Conservation (phyloP, 2,329 filamentous ascomycete genomes). For the Aspergillus bombycis region DNA sequence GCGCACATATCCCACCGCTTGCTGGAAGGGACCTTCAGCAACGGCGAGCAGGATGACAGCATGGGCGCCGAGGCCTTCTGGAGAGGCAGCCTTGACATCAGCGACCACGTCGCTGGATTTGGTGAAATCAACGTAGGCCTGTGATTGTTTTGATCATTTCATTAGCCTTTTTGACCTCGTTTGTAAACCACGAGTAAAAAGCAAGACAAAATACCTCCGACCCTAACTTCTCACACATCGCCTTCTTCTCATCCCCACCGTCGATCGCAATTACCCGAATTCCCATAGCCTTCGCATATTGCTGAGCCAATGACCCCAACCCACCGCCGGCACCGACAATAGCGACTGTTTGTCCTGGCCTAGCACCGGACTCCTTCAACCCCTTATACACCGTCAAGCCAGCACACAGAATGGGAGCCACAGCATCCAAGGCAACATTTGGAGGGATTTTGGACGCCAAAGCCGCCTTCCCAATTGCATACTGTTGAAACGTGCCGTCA, state of each 20-base stretch:
- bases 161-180: too few species aligned
- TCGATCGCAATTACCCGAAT: slow-evolving; percentile 80
- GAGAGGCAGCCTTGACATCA: slow-evolving; percentile 79
- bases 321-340: slow-evolving; percentile 87
- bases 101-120: slow-evolving; percentile 75
- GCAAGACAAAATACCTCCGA: slow-evolving; percentile 50
- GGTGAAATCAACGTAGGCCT: slow-evolving; percentile 77
- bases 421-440: slow-evolving; percentile 73
- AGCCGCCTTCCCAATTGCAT: slow-evolving; percentile 81
- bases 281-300: slow-evolving; percentile 92
- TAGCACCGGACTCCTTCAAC: slow-evolving; percentile 78
- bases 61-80: slow-evolving; percentile 81
- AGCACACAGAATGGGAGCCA: slow-evolving; percentile 80
- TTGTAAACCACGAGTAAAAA: too few species aligned
- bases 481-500: slow-evolving; percentile 92
- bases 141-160: too few species aligned
- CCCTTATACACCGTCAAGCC: slow-evolving; percentile 93
- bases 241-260: slow-evolving; percentile 76
- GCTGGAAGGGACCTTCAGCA: slow-evolving; percentile 90
- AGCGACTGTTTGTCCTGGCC: slow-evolving; percentile 76
- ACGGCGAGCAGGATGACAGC: slow-evolving; percentile 86
- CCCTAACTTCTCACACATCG: slow-evolving; percentile 69
- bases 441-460: slow-evolving; percentile 85
- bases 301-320: slow-evolving; percentile 75
- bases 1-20: slow-evolving; percentile 85